A percentile compares a stretch with the other conserved stretches of the same genome.
Conservation (phyloP, 495 filamentous ascomycete genomes). For the Neurospora cerealis region DNA sequence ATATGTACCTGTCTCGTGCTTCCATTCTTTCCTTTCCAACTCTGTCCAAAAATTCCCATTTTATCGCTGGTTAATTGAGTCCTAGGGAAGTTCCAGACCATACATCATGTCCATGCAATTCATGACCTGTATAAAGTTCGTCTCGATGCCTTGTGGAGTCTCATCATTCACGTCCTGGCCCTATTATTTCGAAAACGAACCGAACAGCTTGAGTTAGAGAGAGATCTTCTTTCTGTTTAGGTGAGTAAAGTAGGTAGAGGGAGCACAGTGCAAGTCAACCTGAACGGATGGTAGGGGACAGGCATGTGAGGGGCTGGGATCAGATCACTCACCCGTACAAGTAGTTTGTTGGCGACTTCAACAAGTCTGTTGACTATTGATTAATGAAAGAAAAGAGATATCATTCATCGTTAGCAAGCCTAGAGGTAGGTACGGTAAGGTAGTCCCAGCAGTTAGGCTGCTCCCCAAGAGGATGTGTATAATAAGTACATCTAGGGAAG, state of each 20-base stretch:
- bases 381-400: background rate
- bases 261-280: background rate
- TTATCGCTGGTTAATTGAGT: background rate
- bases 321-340: background rate
- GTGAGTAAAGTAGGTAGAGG: background rate
- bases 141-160: background rate
- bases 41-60: background rate
- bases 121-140: background rate
- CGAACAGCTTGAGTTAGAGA: background rate
- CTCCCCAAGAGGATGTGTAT: background rate
- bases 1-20: background rate
- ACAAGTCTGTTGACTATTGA: background rate
- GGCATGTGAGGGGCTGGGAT: background rate
- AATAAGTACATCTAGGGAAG: background rate
- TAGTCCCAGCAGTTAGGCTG: background rate
- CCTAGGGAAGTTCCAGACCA: background rate
- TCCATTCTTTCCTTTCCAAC: background rate
- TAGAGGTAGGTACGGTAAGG: background rate
- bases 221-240: background rate
- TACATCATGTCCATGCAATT: background rate
- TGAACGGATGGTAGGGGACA: background rate
- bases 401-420: background rate
- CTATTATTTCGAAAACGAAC: background rate
- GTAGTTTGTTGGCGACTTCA: background rate
- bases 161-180: background rate